phyloP scores from a whole-genome alignment of 176 grass and related monocot species.

The Lolium perenne region DNA sequence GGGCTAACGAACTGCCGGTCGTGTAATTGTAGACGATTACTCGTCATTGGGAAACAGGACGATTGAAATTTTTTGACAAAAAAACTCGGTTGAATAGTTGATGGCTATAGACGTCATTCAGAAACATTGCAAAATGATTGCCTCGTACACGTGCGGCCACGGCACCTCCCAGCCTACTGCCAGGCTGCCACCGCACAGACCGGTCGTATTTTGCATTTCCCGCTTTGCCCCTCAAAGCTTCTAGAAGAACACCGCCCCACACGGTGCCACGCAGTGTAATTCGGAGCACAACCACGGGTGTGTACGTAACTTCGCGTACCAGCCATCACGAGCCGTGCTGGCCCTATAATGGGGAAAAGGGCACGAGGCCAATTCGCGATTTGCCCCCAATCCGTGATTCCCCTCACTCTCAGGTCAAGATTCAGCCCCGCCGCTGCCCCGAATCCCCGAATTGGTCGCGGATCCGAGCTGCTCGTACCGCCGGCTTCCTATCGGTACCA shows the following conservation, averaged over 20 bases:
- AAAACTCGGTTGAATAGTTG: background rate
- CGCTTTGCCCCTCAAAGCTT: background rate
- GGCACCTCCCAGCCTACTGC: background rate
- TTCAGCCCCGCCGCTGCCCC: background rate
- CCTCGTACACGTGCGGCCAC: background rate
- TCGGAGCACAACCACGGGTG: background rate
- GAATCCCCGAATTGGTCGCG: background rate
- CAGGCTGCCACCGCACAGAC: background rate
- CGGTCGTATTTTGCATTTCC: background rate
- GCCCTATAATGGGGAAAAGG: constrained; percentile 2
- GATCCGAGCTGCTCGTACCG: background rate
- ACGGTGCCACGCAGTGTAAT: background rate
- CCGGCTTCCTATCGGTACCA: constrained; percentile 2
- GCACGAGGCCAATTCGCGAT: constrained; percentile 8
- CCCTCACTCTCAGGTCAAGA: background rate
- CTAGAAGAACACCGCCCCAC: background rate
- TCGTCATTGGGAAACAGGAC: no score
- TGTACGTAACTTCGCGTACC: background rate
- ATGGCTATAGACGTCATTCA: background rate
- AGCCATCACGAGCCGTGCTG: background rate
- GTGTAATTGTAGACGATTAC: no score
- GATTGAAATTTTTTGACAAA: no score
- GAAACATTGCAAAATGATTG: background rate
- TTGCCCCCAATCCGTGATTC: background rate
- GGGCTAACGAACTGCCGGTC: no score